Base-by-base conservation (phyloP, 345 rosid species). In the Pugionium dolabratum region DNA sequence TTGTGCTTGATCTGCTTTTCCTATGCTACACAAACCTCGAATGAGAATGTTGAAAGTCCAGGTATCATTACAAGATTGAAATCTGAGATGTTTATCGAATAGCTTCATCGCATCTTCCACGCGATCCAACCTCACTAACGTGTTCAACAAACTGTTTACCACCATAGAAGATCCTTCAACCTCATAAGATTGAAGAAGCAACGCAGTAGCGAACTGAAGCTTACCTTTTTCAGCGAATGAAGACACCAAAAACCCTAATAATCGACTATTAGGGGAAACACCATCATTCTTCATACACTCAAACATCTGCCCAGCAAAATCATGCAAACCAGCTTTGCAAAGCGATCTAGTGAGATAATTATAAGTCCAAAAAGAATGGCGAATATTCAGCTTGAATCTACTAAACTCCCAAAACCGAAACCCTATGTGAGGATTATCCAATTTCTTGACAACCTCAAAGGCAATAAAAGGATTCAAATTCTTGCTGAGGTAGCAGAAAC, bases 41-140 rank as follows among this genome's bases (percentile, higher is more conserved):
- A 93, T 85, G 58, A 90, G 71, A 74, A 89, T 87, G 76, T 92
- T 92, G 55, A 87, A 84, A 8, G 91, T 85, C 79, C 94, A 78
- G 6, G 87, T 75, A 73, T 88, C 89, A 1, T 80, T 82, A 43
- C 73, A 72, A 48, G 78, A 79, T 4, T 74, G 75, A 59, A 66
- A 79, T 18, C 64, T 71, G 64, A 81, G 50, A 73, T 79, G 71
- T 45, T 82, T 79, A 58, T 79, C 67, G 58, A 85, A 84, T 40
- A 90, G 37, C 35, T 63, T 50, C 41, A 93, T 46, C 0, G 98
- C 97, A 64, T 83, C 89, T 2, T 79, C 79, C 47, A 78, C 80
- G 54, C 73, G 82, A 54, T 78, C 80, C 41, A 53, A 54, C 72
- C 56, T 83, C 27, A 90, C 90, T 71, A 93, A 66, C 29, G 71